Conservation (phyloP, 2,329 filamentous ascomycete genomes). For the Elsinoe arachidis region DNA sequence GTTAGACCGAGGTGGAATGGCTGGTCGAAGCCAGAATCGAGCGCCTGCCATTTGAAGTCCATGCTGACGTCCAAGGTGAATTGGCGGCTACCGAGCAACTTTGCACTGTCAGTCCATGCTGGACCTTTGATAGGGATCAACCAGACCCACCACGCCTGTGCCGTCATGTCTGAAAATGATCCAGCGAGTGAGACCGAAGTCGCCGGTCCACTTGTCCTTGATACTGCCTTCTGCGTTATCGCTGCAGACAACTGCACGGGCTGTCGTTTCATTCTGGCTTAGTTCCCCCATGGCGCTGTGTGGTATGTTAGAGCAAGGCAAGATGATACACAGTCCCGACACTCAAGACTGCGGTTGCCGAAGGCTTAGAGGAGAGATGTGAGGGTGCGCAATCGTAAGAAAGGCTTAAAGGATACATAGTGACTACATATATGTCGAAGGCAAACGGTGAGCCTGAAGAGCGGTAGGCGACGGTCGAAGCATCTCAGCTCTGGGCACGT, state of each 20-base stretch:
- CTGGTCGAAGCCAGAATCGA: background rate
- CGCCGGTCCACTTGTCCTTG: background rate
- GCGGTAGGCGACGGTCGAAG: no score
- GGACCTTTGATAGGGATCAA: background rate
- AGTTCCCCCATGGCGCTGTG: background rate
- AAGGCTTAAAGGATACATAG: background rate
- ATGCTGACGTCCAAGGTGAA: background rate
- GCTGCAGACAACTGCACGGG: background rate
- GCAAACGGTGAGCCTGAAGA: no score
- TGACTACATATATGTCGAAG: background rate
- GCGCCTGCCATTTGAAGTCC: background rate
- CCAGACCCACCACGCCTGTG: background rate
- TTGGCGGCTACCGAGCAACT: background rate
- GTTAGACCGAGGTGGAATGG: background rate
- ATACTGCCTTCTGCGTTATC: background rate
- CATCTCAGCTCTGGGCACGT: background rate
- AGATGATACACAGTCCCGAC: background rate
- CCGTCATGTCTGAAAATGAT: background rate
- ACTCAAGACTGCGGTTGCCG: background rate
- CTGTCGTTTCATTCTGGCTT: background rate
- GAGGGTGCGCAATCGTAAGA: background rate
- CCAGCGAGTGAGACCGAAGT: background rate
- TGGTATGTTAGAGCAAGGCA: background rate
- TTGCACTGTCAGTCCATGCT: background rate
- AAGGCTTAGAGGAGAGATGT: background rate